Evolutionary conservation across 768 basidiomycete genomes (phyloP).

Genomic region (Trichaptum fuscoviolaceum): DNA sequence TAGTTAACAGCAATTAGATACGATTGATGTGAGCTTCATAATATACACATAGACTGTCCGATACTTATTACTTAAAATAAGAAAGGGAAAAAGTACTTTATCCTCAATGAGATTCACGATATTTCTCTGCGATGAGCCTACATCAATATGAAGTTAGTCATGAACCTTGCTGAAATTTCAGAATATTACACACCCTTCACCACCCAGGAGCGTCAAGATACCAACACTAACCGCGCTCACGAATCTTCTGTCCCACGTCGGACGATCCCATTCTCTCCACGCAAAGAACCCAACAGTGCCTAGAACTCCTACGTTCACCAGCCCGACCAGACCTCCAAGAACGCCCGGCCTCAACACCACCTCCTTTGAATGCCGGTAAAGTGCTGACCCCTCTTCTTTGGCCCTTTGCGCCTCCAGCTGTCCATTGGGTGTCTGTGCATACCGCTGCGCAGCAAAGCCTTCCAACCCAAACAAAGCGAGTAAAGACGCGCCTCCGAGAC

Average conservation of each 20-base stretch:
- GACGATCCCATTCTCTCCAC: constrained; percentile 61
- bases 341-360: constrained; percentile 59
- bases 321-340: constrained; percentile 50
- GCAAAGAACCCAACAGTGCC: constrained; percentile 58
- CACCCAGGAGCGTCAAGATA: constrained; percentile 53
- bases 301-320: constrained; percentile 61
- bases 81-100: not conserved
- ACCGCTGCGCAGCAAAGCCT: constrained; percentile 57
- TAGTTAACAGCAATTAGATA: not conserved
- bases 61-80: not conserved
- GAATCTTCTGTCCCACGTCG: constrained; percentile 57
- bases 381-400: constrained; percentile 46
- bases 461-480: constrained; percentile 56
- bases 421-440: constrained; percentile 54
- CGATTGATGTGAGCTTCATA: not conserved
- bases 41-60: not conserved
- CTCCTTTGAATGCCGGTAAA: constrained; percentile 53
- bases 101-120: not conserved
- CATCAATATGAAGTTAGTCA: not conserved
- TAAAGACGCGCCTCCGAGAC: constrained; percentile 48
- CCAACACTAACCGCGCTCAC: constrained; percentile 56
- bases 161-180: not conserved
- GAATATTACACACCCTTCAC: constrained; percentile 53
- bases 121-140: not conserved
- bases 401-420: constrained; percentile 51